A percentile compares a stretch with the other conserved stretches of the same genome.
These are phyloP conservation scores for Avena sativa DNA, from an alignment of 176 grass and related monocot genomes.

Conservation along the genomic window DNA sequence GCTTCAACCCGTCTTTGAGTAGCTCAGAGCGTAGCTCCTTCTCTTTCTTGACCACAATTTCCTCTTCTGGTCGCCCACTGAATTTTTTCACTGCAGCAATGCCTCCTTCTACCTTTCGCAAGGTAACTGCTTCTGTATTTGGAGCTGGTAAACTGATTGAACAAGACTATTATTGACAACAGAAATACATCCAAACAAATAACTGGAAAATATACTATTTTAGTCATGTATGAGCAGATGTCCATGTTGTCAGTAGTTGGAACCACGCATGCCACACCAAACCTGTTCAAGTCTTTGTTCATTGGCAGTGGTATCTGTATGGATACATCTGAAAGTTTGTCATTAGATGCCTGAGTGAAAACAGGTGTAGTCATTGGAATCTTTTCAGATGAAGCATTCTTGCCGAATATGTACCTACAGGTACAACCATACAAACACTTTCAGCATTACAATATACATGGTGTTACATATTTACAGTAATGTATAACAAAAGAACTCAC, in stretches of 20 bases:
- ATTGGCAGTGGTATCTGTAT: slow-evolving; percentile 80
- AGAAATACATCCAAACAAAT: slow-evolving; percentile 24
- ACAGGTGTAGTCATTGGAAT: slow-evolving; percentile 97
- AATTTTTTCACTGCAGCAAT: slow-evolving; percentile 84
- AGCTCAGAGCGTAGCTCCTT: slow-evolving; percentile 58
- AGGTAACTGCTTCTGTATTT: slow-evolving; percentile 58
- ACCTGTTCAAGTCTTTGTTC: slow-evolving; percentile 76
- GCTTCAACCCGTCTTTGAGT: slow-evolving; percentile 71
- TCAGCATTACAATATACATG: slow-evolving; percentile 2
- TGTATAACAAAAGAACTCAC: slow-evolving; percentile 43
- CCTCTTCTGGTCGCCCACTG: slow-evolving; percentile 74
- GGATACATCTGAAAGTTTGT: slow-evolving; percentile 82
- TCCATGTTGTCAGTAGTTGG: background rate
- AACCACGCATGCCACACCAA: background rate
- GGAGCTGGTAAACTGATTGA: slow-evolving; percentile 75
- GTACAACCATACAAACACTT: slow-evolving; percentile 17
- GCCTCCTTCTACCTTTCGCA: slow-evolving; percentile 60
- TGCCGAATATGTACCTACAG: slow-evolving; percentile 94
- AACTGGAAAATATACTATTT: background rate
- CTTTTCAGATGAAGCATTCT: slow-evolving; percentile 86
- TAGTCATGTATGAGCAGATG: background rate
- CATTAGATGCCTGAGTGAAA: slow-evolving; percentile 81
- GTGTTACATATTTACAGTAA: background rate
- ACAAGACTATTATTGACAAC: slow-evolving; percentile 21
- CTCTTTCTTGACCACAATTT: slow-evolving; percentile 64